phyloP scores from a whole-genome alignment of 805 yeast species.

The Nakazawaea siamensis region DNA sequence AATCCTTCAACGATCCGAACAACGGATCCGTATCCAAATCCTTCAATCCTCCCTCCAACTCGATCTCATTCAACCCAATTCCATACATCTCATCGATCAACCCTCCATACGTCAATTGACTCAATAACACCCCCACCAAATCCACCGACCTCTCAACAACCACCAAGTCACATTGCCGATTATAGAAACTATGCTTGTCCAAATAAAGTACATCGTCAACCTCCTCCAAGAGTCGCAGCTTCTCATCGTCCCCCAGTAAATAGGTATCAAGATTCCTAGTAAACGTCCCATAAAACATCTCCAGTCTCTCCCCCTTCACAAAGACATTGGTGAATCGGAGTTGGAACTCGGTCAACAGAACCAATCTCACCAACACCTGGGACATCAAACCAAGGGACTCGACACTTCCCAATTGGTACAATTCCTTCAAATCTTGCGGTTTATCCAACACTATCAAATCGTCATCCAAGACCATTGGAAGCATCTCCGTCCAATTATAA shows the following conservation, averaged over 20 bases:
- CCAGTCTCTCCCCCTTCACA: slow-evolving; percentile 53
- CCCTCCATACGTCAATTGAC: slow-evolving; percentile 79
- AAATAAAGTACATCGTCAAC: slow-evolving; percentile 25
- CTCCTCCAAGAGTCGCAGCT: slow-evolving; percentile 23
- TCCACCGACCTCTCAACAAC: slow-evolving; percentile 78
- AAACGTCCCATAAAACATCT: slow-evolving; percentile 35
- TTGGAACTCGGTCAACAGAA: slow-evolving; percentile 28
- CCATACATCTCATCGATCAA: slow-evolving; percentile 66
- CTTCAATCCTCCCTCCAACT: slow-evolving; percentile 6
- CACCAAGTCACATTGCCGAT: slow-evolving; percentile 55
- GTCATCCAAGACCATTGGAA: slow-evolving; percentile 22
- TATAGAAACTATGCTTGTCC: slow-evolving; percentile 25
- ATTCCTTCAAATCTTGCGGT: slow-evolving; percentile 24
- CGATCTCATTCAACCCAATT: slow-evolving; percentile 31
- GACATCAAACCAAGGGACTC: slow-evolving; percentile 41
- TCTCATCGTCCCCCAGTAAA: slow-evolving; percentile 20
- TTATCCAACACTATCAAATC: slow-evolving; percentile 35
- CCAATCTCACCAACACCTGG: slow-evolving; percentile 37
- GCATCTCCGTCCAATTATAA: slow-evolving; percentile 15
- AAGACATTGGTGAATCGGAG: slow-evolving; percentile 46
- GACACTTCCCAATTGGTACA: slow-evolving; percentile 36
- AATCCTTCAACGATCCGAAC: slow-evolving; percentile 40
- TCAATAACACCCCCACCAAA: slow-evolving; percentile 57
- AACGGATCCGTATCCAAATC: slow-evolving; percentile 36
- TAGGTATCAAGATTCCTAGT: slow-evolving; percentile 22